A percentile compares a stretch with the other conserved stretches of the same genome.
Evolutionary conservation across 83 land plant genomes (phyloP).

Genomic region (Thuja plicata): DNA sequence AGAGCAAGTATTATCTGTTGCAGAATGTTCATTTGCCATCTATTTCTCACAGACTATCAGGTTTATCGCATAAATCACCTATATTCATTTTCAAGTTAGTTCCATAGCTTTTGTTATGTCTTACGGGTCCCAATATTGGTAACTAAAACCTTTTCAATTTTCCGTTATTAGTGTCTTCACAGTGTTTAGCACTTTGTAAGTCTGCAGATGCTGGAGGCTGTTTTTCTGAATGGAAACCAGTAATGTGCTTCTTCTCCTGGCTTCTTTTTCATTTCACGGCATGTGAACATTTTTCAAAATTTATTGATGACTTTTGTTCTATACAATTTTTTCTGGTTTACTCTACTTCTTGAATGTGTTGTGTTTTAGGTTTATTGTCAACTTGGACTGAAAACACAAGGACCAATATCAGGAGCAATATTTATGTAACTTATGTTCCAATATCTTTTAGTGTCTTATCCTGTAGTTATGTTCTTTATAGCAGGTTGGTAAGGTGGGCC

Average conservation of each 20-base stretch:
- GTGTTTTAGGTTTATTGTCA: neutral
- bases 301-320: neutral
- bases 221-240: constrained; percentile 41
- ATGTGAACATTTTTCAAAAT: neutral
- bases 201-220: constrained; percentile 79
- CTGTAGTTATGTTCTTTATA: neutral
- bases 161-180: constrained; percentile 9
- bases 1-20: no score
- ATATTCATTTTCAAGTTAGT: neutral
- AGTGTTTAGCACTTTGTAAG: constrained; percentile 56
- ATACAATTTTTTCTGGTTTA: neutral
- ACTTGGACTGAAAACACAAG: neutral
- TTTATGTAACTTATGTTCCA: neutral
- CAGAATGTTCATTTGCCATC: no score
- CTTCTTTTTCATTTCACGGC: neutral
- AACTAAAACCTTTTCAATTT: neutral
- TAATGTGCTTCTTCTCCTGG: constrained; percentile 24
- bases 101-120: neutral
- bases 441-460: neutral
- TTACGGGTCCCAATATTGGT: neutral
- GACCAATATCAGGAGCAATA: neutral
- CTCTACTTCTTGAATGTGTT: neutral
- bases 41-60: constrained; percentile 4
- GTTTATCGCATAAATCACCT: constrained; percentile 14
- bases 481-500: neutral